Conservation (phyloP, 495 filamentous ascomycete species). For the Penicillium alfredii region DNA sequence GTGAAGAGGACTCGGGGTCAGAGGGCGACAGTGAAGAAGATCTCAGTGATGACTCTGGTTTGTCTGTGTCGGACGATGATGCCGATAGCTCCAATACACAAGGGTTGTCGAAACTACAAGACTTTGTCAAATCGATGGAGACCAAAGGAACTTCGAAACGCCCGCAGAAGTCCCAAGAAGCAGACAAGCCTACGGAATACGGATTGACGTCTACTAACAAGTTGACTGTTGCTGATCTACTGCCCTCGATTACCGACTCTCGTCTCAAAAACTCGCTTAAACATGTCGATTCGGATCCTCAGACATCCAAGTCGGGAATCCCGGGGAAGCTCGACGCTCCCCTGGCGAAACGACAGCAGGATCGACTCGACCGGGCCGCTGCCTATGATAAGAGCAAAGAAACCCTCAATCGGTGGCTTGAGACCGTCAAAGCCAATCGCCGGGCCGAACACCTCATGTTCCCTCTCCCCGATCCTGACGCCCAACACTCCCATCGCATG, state of each 20-base stretch:
- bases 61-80: conserved; percentile 55
- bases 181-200: conserved; percentile 50
- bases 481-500: conserved; percentile 38
- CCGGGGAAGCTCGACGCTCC: conserved; percentile 77
- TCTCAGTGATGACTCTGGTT: conserved; percentile 42
- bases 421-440: conserved; percentile 90
- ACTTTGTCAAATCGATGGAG: conserved; percentile 64
- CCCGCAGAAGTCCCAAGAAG: conserved; percentile 41
- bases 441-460: conserved; percentile 90
- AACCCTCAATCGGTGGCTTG: conserved; percentile 82
- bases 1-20: conserved; percentile 29
- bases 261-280: conserved; percentile 74
- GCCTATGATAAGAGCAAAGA: conserved; percentile 91
- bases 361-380: conserved; percentile 73
- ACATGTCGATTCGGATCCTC: conserved; percentile 47
- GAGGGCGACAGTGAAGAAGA: conserved; percentile 44
- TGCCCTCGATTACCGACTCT: conserved; percentile 68
- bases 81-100: conserved; percentile 49
- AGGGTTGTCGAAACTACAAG: conserved; percentile 58
- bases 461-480: conserved; percentile 69
- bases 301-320: conserved; percentile 42
- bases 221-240: conserved; percentile 72
- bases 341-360: conserved; percentile 83
- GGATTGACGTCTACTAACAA: conserved; percentile 57
- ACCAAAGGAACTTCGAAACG: conserved; percentile 27